These are phyloP conservation scores for Micractinium conductrix DNA, from an alignment of 139 green algal genomes.

Conservation along the genomic window DNA sequence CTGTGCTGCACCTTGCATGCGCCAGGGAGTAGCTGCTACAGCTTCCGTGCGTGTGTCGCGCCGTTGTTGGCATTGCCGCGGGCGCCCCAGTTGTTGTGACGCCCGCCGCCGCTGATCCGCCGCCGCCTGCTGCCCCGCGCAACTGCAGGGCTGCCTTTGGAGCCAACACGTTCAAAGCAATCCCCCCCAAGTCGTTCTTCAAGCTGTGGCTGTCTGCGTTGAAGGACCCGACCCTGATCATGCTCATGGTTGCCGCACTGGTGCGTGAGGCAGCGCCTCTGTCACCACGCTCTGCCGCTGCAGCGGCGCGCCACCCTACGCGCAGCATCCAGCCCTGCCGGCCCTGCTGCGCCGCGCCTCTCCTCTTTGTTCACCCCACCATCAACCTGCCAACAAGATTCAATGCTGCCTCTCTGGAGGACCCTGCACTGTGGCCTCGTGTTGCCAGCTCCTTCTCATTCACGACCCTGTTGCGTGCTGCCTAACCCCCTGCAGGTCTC, in stretches of 20 bases:
- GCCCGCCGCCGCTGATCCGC: too few relatives aligned
- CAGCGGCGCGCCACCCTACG: background rate
- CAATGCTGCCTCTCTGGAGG: too few relatives aligned
- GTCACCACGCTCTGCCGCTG: too few relatives aligned
- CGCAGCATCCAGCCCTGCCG: too few relatives aligned
- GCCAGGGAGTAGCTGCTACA: background rate
- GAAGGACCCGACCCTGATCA: constrained; percentile 91
- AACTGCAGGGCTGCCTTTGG: constrained; percentile 61
- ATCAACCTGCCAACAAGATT: too few relatives aligned
- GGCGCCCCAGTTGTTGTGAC: background rate
- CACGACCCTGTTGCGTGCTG: too few relatives aligned
- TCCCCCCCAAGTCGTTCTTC: constrained; percentile 73
- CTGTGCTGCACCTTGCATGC: too few relatives aligned
- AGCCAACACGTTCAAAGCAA: constrained; percentile 61
- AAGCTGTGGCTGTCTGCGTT: constrained; percentile 69
- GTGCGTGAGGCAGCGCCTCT: too few relatives aligned
- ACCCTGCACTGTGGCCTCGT: too few relatives aligned
- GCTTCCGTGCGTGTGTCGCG: background rate
- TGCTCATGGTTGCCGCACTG: constrained; percentile 84
- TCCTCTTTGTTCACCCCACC: too few relatives aligned
- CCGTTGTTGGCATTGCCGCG: background rate
- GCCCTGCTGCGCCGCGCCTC: background rate
- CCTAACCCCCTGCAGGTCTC: constrained; percentile 80
- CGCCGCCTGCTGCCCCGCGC: background rate
- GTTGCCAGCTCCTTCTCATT: too few relatives aligned